These are phyloP conservation scores for Vanrija humicola DNA, from an alignment of 1,284 basidiomycete species.

Conservation along the genomic window DNA sequence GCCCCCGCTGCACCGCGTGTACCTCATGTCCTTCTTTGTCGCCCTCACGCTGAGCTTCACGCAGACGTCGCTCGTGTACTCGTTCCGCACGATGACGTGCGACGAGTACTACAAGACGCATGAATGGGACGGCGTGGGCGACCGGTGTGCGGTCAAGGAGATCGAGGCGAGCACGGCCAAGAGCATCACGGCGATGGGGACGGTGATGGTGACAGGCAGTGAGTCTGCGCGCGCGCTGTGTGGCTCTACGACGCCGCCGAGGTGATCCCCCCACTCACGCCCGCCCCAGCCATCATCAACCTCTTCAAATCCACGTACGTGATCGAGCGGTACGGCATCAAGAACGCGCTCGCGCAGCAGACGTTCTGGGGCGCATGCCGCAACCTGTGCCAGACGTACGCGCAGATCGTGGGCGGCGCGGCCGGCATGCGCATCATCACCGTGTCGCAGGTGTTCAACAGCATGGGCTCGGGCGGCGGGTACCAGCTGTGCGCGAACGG, in stretches of 20 bases:
- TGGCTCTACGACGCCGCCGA: too few relatives aligned
- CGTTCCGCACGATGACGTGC: constrained; percentile 41
- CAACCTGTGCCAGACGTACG: constrained; percentile 40
- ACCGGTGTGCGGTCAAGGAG: constrained; percentile 31
- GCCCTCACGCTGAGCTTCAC: constrained; percentile 40
- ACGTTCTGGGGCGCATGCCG: constrained; percentile 42
- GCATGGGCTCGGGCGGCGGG: constrained; percentile 41
- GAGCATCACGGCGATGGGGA: constrained; percentile 36
- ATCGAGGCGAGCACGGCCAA: constrained; percentile 35
- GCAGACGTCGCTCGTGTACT: constrained; percentile 44
- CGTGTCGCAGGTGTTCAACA: constrained; percentile 43
- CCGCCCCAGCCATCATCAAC: constrained; percentile 34
- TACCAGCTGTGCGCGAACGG: constrained; percentile 41
- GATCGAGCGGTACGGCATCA: constrained; percentile 36
- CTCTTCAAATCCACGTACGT: constrained; percentile 42
- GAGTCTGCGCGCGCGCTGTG: constrained; percentile 12
- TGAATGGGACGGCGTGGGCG: constrained; percentile 19
- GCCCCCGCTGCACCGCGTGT: constrained; percentile 30
- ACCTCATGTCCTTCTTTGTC: constrained; percentile 36
- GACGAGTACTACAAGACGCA: constrained; percentile 40
- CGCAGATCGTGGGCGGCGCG: constrained; percentile 27
- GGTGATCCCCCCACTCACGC: not conserved
- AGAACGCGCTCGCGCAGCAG: constrained; percentile 45
- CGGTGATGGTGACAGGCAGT: constrained; percentile 28
- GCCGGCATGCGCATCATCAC: constrained; percentile 38